Base-by-base conservation (phyloP, 2,329 filamentous ascomycete species). In the Apiospora sp. region DNA sequence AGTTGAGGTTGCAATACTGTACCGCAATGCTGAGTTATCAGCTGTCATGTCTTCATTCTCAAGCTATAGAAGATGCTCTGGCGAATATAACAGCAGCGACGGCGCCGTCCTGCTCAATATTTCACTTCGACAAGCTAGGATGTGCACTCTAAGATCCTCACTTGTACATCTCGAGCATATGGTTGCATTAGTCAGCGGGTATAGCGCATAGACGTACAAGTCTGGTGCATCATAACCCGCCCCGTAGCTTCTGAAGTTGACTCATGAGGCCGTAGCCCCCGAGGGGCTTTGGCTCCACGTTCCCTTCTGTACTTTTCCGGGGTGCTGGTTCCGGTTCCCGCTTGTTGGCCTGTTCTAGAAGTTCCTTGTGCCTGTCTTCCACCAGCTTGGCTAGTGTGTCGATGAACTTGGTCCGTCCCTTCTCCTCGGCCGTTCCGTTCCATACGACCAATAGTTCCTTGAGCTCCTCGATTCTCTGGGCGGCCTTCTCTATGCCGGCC, bases 381-480 rank as follows among this genome's bases (percentile, higher is more conserved):
- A 98, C 94, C 82, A 94, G 88, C 84, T 91, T 94, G 46, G 91
- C 91, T 77, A 99, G 82, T 70, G 89, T 88, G 75, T 98, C 96
- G 24, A 99, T 92, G 80, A 98, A 95, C 78, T 90, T 93, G 13
- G 85, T 84, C 71, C 96, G 87, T 7, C 94, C 94, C 83, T 94
- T 97, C 81, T 98, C 96, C 84, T 99, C 96, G 0, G 94, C 93
- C 2, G 96, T 98, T n/a, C 95, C 95, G 81, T 93, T 96, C 95
- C 96, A 99, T 30, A 99, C 91, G n/a, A 84, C 84, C 4, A 91
- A 90, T 75, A 98, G 83, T 74, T 91, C 89, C 78, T 94, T 92
- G 72, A 98, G 86, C 79, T 93, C 91, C 78, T 94, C 92, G 19
- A 98, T 91, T 64, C 94, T 87, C 71, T 88, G 87, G 16, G 89